A percentile compares a stretch with the other conserved stretches of the same genome.
Conservation (phyloP, 306 rosid genomes). For the apple (Malus domestica) region ASM211411v1 NC_041797.1:36701001-36701500, state of each 20-base stretch:
- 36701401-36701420: not conserved
- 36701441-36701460: not conserved
- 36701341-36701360: constrained; percentile 91
- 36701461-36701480: not conserved
- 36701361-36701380: constrained; percentile 91
- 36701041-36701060: not conserved
- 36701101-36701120: constrained; percentile 49
- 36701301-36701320: constrained; percentile 90
- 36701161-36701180: constrained; percentile 83
- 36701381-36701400: constrained; percentile 26
- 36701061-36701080: not conserved
- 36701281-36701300: constrained; percentile 52
- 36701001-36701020: constrained; percentile 85
- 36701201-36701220: constrained; percentile 91
- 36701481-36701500: not conserved
- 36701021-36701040: constrained; percentile 38
- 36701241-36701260: not conserved
- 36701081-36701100: not conserved
- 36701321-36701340: constrained; percentile 94
- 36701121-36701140: constrained; percentile 97
- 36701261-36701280: not conserved
- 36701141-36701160: constrained; percentile 98
- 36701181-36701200: constrained; percentile 92
- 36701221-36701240: not conserved
- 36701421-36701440: not conserved